These are phyloP conservation scores for Lentinus brumalis DNA, from an alignment of 768 basidiomycete genomes.

Conservation along the genomic window DNA sequence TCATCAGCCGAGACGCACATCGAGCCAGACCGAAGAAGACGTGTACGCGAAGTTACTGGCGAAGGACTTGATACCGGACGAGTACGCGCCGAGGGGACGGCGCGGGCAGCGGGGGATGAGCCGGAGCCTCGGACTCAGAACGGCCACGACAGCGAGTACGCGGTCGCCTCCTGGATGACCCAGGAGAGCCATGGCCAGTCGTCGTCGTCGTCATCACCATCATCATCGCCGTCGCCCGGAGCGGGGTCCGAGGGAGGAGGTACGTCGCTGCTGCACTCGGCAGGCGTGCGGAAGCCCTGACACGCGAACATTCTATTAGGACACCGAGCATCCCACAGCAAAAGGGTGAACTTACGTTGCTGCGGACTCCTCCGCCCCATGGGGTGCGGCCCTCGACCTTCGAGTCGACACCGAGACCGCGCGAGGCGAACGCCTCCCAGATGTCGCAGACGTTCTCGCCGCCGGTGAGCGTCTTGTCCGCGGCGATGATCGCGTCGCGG, in stretches of 20 bases:
- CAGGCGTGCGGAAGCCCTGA: conserved; percentile 46
- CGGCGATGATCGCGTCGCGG: conserved; percentile 87
- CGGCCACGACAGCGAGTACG: conserved; percentile 14
- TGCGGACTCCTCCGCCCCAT: conserved; percentile 91
- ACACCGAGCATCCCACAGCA: neutral
- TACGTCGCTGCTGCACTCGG: conserved; percentile 35
- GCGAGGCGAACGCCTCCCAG: conserved; percentile 81
- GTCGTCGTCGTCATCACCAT: conserved; percentile 15
- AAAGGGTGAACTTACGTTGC: conserved; percentile 42
- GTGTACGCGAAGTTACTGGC: too few relatives aligned
- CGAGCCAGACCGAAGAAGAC: too few relatives aligned
- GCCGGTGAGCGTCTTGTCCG: conserved; percentile 86
- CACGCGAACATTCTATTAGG: neutral
- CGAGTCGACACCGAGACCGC: conserved; percentile 83
- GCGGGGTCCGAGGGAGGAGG: conserved; percentile 33
- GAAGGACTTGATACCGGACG: too few relatives aligned
- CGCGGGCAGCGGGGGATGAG: neutral
- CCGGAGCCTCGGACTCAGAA: neutral
- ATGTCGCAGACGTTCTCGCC: conserved; percentile 91
- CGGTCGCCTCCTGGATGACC: conserved; percentile 16
- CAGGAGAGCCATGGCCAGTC: conserved; percentile 25
- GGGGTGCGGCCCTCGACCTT: conserved; percentile 74
- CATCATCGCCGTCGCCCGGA: conserved; percentile 36
- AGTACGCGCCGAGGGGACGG: neutral
- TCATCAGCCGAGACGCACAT: too few relatives aligned